Conservation (phyloP, 805 yeast species). For the Brettanomyces nanus region DNA sequence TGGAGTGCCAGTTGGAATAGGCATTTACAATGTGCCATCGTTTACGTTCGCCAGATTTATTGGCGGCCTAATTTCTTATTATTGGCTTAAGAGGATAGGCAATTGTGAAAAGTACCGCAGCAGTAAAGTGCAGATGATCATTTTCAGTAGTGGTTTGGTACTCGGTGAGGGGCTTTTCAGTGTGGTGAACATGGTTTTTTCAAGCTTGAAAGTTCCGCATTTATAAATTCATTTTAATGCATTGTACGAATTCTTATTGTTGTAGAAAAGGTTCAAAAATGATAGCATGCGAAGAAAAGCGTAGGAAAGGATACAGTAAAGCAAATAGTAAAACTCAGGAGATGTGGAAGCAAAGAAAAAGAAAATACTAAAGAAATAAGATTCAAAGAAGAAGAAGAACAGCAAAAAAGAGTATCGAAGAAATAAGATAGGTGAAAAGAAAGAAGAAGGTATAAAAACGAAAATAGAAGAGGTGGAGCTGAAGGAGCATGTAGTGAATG, state of each 20-base stretch:
- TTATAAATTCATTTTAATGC: conserved; percentile 18
- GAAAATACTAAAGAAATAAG: conserved; percentile 1
- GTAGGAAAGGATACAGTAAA: conserved; percentile 1
- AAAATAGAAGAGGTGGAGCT: too few relatives aligned
- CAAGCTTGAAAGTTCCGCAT: conserved; percentile 62
- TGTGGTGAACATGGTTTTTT: conserved; percentile 69
- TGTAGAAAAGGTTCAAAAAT: conserved; percentile 1
- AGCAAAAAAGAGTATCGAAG: not conserved
- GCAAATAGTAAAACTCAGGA: not conserved
- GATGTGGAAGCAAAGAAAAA: conserved; percentile 1
- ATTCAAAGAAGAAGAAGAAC: not conserved
- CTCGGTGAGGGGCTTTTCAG: conserved; percentile 92
- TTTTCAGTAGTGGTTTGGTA: conserved; percentile 85
- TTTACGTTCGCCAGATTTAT: conserved; percentile 89
- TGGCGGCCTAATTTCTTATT: conserved; percentile 68
- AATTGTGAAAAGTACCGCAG: conserved; percentile 11
- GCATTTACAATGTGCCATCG: conserved; percentile 88
- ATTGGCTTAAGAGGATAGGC: conserved; percentile 39
- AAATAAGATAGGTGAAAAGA: not conserved
- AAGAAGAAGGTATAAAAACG: too few relatives aligned
- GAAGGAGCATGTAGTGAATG: too few relatives aligned
- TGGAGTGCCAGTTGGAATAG: conserved; percentile 96
- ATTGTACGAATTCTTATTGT: not conserved
- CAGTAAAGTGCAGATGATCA: conserved; percentile 67
- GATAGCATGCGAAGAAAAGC: not conserved